These are phyloP conservation scores for Globisporangium emineosum DNA, from an alignment of 352 stramenopile genomes.

Conservation along the genomic window DNA sequence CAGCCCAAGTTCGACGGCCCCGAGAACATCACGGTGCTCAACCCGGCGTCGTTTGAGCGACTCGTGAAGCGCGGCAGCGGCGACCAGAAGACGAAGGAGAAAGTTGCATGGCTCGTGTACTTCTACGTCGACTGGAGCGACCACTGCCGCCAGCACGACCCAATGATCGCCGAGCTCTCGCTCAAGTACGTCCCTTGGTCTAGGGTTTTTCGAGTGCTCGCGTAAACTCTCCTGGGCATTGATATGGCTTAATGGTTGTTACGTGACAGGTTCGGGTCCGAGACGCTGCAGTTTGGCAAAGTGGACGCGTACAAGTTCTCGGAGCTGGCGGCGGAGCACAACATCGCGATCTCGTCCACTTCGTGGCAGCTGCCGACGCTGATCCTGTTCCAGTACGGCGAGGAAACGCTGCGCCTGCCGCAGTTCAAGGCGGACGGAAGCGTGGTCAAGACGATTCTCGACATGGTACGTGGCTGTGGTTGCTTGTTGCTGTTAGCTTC, in stretches of 20 bases:
- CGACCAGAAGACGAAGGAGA: conserved; percentile 24
- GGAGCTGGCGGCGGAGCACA: conserved; percentile 51
- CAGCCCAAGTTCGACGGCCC: conserved; percentile 65
- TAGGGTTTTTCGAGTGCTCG: neutral
- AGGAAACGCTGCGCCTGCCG: conserved; percentile 54
- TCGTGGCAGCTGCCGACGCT: conserved; percentile 71
- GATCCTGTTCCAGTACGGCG: conserved; percentile 66
- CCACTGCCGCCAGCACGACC: conserved; percentile 67
- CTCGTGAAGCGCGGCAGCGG: conserved; percentile 35
- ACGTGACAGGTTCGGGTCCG: conserved; percentile 38
- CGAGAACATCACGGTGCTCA: conserved; percentile 45
- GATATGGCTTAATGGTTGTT: neutral
- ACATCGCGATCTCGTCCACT: conserved; percentile 59
- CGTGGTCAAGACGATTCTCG: conserved; percentile 57
- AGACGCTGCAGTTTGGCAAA: conserved; percentile 55
- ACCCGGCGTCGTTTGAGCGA: conserved; percentile 45
- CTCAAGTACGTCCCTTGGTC: conserved; percentile 29
- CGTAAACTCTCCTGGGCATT: neutral
- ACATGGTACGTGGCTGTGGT: conserved; percentile 29
- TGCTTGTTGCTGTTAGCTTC: neutral
- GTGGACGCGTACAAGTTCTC: conserved; percentile 66
- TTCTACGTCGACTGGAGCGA: conserved; percentile 76
- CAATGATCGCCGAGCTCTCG: conserved; percentile 69
- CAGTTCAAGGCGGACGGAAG: conserved; percentile 51
- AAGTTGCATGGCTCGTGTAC: conserved; percentile 65